phyloP scores from a whole-genome alignment of 305 asterid species.

The Fraxinus angustifolia region DNA sequence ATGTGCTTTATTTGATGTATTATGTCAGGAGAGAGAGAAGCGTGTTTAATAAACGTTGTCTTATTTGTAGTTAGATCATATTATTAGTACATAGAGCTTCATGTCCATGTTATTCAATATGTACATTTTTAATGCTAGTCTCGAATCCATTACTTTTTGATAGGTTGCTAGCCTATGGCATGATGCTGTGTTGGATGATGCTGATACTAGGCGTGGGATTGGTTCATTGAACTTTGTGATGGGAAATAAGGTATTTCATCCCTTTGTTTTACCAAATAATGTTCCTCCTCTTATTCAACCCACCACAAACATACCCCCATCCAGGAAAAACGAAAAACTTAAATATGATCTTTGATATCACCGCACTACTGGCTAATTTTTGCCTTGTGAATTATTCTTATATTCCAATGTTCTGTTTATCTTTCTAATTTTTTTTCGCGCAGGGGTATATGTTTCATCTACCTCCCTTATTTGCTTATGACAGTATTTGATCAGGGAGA shows the following conservation, averaged over 20 bases:
- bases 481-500: background rate
- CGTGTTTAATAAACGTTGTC: background rate
- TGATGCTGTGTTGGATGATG: conserved; percentile 97
- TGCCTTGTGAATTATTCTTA: background rate
- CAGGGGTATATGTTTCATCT: background rate
- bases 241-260: conserved; percentile 78
- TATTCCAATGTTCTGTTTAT: background rate
- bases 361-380: background rate
- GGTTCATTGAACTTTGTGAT: conserved; percentile 77
- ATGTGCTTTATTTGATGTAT: background rate
- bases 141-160: conserved; percentile 4
- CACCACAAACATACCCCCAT: background rate
- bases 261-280: background rate
- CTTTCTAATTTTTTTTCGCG: background rate
- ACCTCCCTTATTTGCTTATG: background rate
- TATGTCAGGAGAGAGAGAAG: background rate
- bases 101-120: background rate
- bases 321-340: background rate
- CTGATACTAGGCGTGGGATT: conserved; percentile 43
- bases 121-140: background rate
- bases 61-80: background rate
- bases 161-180: conserved; percentile 99
- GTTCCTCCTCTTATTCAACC: background rate
- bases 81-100: background rate
- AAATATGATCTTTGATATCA: background rate